phyloP scores from a whole-genome alignment of 2,329 filamentous ascomycete genomes.

The Claviceps maximensis region DNA sequence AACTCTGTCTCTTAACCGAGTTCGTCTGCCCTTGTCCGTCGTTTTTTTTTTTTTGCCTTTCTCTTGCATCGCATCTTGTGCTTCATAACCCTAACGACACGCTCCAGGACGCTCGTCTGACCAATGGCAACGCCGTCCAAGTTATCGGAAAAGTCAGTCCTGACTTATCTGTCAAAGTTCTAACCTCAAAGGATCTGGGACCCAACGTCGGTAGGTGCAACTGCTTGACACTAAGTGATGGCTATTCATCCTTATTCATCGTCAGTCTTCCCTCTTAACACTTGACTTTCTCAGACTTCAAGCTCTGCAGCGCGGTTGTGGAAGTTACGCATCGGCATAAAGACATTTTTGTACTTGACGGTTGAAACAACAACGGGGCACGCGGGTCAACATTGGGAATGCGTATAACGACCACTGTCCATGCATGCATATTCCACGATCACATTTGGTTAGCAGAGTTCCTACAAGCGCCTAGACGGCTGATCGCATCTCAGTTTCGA shows the following conservation, averaged over 20 bases:
- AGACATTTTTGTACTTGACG: conserved; percentile 59
- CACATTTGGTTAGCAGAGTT: background rate
- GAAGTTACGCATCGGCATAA: conserved; percentile 74
- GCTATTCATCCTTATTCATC: no score
- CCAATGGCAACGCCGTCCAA: conserved; percentile 57
- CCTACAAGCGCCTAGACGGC: background rate
- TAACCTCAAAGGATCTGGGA: conserved; percentile 58
- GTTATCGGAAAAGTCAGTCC: conserved; percentile 68
- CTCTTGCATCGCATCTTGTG: background rate
- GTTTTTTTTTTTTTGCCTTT: background rate
- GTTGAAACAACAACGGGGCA: background rate
- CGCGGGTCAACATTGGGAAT: background rate
- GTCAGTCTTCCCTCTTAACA: background rate
- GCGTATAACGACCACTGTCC: background rate
- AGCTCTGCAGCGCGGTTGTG: conserved; percentile 64
- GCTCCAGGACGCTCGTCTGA: conserved; percentile 54
- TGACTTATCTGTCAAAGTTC: conserved; percentile 58
- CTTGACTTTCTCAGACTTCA: conserved; percentile 46
- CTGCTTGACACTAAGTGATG: background rate
- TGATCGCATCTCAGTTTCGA: background rate
- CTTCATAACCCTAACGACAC: background rate
- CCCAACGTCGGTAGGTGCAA: conserved; percentile 48
- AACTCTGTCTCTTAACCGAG: conserved; percentile 59
- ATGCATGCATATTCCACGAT: background rate
- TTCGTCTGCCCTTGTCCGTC: conserved; percentile 24